These are phyloP conservation scores for Plantago major DNA, from an alignment of 257 asterid species.

Conservation along the genomic window DNA sequence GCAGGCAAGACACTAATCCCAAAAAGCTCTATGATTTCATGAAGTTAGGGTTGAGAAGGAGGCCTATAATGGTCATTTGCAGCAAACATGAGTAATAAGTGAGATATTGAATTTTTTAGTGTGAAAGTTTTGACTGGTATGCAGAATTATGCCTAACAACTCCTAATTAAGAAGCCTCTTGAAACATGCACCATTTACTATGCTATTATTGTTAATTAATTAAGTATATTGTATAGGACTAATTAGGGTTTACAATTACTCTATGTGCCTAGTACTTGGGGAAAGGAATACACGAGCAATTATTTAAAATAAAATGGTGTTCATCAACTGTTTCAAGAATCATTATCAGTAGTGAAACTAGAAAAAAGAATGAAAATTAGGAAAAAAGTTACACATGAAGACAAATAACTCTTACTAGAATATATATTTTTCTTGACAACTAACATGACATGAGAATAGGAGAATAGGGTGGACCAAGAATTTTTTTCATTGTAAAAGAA, in stretches of 20 bases:
- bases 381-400: no score
- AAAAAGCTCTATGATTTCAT: slow-evolving; percentile 29
- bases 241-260: slow-evolving; percentile 5
- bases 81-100: background rate
- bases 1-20: slow-evolving; percentile 60
- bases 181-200: background rate
- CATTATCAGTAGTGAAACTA: background rate
- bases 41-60: slow-evolving; percentile 31
- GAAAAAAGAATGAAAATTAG: no score
- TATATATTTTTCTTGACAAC: no score
- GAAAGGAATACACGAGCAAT: slow-evolving; percentile 17
- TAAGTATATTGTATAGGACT: background rate
- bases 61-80: slow-evolving; percentile 30
- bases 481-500: no score
- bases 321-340: slow-evolving; percentile 4
- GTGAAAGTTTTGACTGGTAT: background rate
- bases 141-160: background rate
- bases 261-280: background rate
- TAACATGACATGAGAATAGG: no score
- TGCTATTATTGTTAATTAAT: background rate
- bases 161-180: background rate
- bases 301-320: slow-evolving; percentile 8
- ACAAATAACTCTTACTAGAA: no score
- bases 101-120: background rate
- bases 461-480: no score